Conservation (phyloP, 805 yeast species). For the Osmozyma mogii region DNA sequence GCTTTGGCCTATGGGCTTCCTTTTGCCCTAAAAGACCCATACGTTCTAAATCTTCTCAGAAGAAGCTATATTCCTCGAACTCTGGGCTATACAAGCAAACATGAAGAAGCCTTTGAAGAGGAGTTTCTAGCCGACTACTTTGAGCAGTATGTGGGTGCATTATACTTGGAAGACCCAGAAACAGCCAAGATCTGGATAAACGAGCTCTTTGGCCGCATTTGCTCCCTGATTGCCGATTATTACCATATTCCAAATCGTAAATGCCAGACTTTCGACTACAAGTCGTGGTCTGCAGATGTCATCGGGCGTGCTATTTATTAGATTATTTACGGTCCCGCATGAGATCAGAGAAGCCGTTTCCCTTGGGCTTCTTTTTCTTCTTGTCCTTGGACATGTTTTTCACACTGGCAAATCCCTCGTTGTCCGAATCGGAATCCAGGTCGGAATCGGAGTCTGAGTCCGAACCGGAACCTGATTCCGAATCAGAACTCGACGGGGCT, state of each 20-base stretch:
- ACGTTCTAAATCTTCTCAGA: slow-evolving; percentile 15
- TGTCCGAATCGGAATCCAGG: slow-evolving; percentile 3
- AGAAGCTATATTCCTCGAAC: slow-evolving; percentile 20
- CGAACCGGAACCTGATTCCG: slow-evolving; percentile 7
- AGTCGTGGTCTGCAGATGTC: slow-evolving; percentile 25
- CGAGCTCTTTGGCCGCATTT: slow-evolving; percentile 22
- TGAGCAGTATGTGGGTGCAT: slow-evolving; percentile 36
- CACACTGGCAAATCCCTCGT: slow-evolving; percentile 15
- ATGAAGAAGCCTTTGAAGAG: slow-evolving; percentile 29
- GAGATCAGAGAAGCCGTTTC: slow-evolving; percentile 22
- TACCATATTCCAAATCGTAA: slow-evolving; percentile 7
- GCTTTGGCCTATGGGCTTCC: slow-evolving; percentile 29
- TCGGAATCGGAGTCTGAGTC: slow-evolving; percentile 7
- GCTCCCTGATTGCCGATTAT: slow-evolving; percentile 20
- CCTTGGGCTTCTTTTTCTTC: slow-evolving; percentile 15
- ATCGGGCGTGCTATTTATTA: slow-evolving; percentile 20
- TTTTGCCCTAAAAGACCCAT: slow-evolving; percentile 24
- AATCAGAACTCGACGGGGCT: slow-evolving; percentile 1
- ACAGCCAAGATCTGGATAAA: slow-evolving; percentile 27
- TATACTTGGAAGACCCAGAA: slow-evolving; percentile 29
- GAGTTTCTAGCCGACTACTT: slow-evolving; percentile 36
- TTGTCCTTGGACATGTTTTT: slow-evolving; percentile 14
- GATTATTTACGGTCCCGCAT: slow-evolving; percentile 20
- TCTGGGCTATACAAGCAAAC: slow-evolving; percentile 2
- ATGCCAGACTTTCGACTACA: slow-evolving; percentile 13